These are phyloP conservation scores for Globisporangium barbulae DNA, from an alignment of 352 stramenopile genomes.

Conservation along the genomic window DNA sequence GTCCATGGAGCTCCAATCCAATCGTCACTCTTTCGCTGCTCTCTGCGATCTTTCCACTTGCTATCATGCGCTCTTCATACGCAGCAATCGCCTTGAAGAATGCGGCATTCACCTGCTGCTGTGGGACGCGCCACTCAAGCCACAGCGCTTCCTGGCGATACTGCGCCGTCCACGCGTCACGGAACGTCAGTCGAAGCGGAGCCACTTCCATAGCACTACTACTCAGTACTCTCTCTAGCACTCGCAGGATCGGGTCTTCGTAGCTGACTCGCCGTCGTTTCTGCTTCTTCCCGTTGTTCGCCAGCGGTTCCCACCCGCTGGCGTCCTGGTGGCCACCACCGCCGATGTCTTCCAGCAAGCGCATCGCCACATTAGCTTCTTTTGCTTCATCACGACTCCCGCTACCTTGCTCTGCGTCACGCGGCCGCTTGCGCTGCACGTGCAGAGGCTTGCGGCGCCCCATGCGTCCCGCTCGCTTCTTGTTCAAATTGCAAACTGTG, in stretches of 20 bases:
- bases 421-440: constrained; percentile 26
- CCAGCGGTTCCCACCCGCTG: not conserved
- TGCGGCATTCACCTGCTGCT: not conserved
- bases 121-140: constrained; percentile 2
- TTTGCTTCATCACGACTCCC: not conserved
- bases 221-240: not conserved
- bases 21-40: not conserved
- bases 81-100: not conserved
- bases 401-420: not conserved
- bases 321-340: not conserved
- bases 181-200: constrained; percentile 16
- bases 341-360: not conserved
- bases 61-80: not conserved
- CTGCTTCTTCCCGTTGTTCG: not conserved
- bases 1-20: constrained; percentile 4
- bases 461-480: constrained; percentile 18
- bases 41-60: no score
- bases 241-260: constrained; percentile 7
- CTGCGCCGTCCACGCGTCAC: constrained; percentile 3
- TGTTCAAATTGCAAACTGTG: no score
- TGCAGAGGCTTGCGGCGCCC: constrained; percentile 27
- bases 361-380: not conserved
- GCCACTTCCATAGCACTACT: not conserved
- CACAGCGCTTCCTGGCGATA: constrained; percentile 14
- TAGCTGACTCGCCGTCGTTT: constrained; percentile 1